These are phyloP conservation scores for Rubroshorea leprosula DNA, from an alignment of 345 rosid species.

Conservation along the genomic window DNA sequence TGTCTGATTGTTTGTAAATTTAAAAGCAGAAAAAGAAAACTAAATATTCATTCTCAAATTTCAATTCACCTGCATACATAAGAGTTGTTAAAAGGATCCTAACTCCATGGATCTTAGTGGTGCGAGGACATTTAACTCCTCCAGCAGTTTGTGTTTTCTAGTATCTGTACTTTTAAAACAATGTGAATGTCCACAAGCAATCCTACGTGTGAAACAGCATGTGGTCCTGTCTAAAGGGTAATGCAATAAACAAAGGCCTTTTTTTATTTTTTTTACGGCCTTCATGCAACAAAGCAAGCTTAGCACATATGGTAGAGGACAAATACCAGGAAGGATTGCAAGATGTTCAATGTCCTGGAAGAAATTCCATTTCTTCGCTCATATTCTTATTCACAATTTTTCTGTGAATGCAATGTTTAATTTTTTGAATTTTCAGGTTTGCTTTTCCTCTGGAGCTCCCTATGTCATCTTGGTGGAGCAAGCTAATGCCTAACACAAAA, in stretches of 20 bases:
- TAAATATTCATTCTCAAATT: constrained; percentile 15
- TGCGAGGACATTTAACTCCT: constrained; percentile 4
- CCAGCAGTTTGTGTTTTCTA: constrained; percentile 6
- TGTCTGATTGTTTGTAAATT: neutral
- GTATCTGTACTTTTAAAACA: constrained; percentile 7
- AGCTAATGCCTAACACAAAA: constrained; percentile 2
- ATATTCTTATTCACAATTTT: constrained; percentile 6
- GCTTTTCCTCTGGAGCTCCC: constrained; percentile 6
- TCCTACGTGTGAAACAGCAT: constrained; percentile 7
- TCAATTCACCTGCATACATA: neutral
- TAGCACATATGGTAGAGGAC: constrained; percentile 23
- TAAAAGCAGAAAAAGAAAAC: constrained; percentile 4
- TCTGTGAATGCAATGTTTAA: constrained; percentile 10
- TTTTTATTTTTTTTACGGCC: too few species aligned
- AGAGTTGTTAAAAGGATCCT: constrained; percentile 1
- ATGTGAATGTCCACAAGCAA: constrained; percentile 6
- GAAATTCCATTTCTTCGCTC: constrained; percentile 14
- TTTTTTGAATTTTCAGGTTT: constrained; percentile 6
- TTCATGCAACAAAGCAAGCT: too few species aligned
- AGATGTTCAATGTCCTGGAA: constrained; percentile 3
- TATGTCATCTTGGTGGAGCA: constrained; percentile 11
- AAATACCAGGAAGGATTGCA: constrained; percentile 16
- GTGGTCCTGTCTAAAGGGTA: constrained; percentile 33
- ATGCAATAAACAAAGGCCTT: constrained; percentile 24
- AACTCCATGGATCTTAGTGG: constrained; percentile 3